Percentiles rank a stretch among this genome's conserved stretches.
Conservation (phyloP, 257 asterid genomes). For the Verbena officinalis region DNA sequence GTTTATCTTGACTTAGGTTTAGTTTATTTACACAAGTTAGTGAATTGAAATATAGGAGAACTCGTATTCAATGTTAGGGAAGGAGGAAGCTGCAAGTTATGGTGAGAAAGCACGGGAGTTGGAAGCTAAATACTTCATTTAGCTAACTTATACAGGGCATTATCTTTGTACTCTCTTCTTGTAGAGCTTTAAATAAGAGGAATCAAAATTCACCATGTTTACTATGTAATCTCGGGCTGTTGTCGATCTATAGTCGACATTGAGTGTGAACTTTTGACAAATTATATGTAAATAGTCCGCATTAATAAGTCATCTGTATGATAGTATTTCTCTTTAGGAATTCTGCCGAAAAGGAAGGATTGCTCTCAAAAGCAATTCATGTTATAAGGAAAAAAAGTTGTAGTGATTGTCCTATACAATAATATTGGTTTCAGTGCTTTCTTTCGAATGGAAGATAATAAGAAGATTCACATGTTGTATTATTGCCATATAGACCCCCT, state of each 20-base stretch:
- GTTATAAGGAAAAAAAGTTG: background rate
- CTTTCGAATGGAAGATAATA: background rate
- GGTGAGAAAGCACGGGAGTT: constrained; percentile 61
- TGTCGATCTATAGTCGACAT: background rate
- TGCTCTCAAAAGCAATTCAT: background rate
- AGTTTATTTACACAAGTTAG: background rate
- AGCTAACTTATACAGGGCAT: constrained; percentile 15
- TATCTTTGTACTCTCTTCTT: background rate
- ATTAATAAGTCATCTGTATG: constrained; percentile 1
- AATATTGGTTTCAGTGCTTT: background rate
- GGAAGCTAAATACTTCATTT: constrained; percentile 60
- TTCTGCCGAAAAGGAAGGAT: background rate
- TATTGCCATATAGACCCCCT: too few relatives aligned
- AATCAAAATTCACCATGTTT: background rate
- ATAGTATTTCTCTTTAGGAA: background rate
- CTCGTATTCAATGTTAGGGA: constrained; percentile 49
- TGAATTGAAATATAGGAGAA: constrained; percentile 58
- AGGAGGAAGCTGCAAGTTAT: constrained; percentile 54
- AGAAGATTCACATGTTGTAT: too few relatives aligned
- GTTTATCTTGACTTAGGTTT: background rate
- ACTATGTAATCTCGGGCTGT: constrained; percentile 2
- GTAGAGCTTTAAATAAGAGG: constrained; percentile 21
- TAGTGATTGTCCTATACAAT: background rate
- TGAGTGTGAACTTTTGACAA: background rate
- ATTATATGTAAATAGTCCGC: background rate